Percentiles rank a stretch among this genome's conserved stretches.
phyloP scores from a whole-genome alignment of 192 early-diverging fungal genomes.

The Coemansia sp. region DNA sequence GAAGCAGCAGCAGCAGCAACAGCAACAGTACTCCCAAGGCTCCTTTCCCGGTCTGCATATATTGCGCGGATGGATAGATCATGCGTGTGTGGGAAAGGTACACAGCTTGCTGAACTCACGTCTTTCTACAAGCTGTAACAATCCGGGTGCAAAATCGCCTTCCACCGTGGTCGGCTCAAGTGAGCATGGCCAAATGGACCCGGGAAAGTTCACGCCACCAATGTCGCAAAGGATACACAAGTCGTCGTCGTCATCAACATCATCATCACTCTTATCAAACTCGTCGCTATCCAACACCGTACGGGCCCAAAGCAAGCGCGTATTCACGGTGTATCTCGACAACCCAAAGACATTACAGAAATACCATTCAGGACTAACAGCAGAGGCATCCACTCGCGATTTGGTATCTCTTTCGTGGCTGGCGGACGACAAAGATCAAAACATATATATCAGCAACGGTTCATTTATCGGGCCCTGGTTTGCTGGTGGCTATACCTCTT shows the following conservation, averaged over 20 bases:
- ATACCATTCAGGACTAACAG: slow-evolving; percentile 26
- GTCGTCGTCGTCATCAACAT: slow-evolving; percentile 14
- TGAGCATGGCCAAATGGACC: background rate
- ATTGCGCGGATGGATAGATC: slow-evolving; percentile 53
- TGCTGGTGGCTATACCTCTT: slow-evolving; percentile 17
- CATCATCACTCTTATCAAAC: background rate
- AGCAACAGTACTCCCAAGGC: background rate
- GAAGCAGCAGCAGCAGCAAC: background rate
- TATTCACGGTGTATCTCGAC: slow-evolving; percentile 29
- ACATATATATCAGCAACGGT: slow-evolving; percentile 13
- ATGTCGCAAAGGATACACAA: slow-evolving; percentile 33
- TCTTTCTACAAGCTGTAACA: slow-evolving; percentile 5
- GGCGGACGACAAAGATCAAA: slow-evolving; percentile 8
- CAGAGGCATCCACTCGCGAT: slow-evolving; percentile 25
- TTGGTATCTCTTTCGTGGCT: slow-evolving; percentile 34
- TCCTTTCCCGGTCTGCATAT: slow-evolving; percentile 24
- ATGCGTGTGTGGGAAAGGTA: slow-evolving; percentile 17
- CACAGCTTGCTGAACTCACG: slow-evolving; percentile 18
- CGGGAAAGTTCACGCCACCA: slow-evolving; percentile 10
- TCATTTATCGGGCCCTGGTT: slow-evolving; percentile 41
- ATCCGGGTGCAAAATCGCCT: background rate
- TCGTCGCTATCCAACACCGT: background rate
- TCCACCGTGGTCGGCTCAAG: background rate
- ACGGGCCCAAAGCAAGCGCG: slow-evolving; percentile 5
- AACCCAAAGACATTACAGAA: slow-evolving; percentile 11